Evolutionary conservation across 495 filamentous ascomycete species (phyloP), one percentile per base, ranked within the genome.

Genomic region (Aspergillus indologenus): DNA sequence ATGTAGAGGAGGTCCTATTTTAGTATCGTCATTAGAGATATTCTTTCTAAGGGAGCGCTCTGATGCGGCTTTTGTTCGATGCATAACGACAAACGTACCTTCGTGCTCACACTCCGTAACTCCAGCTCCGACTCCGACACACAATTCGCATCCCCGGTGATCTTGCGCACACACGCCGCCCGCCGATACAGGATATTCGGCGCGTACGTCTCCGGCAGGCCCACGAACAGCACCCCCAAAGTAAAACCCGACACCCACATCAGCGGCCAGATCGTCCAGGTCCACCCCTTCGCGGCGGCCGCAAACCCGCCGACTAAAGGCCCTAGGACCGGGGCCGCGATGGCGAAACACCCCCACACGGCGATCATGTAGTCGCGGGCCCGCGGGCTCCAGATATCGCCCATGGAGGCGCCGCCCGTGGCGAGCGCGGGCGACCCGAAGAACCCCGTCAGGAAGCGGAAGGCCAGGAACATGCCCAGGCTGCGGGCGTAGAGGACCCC

Each of bases 131-230:
- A 65, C 48, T 79, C 66, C 12, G 65, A 72, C n/a, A n/a, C n/a
- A 8, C 75, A 64, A 1, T 45, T 63, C 1, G 56, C 19, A 34
- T 77, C 69, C 0, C 75, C 72, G 0, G 74, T 79, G 8, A 71
- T 45, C 19, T 62, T 65, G 15, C 83, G 74, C 0, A 87, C 63
- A 9, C 84, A 77, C 11, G 66, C 60, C 5, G 84, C 83, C 5
- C 84, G 76, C 1, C 79, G 77, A 34, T 75, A 70, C 15, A 87
- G 74, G 62, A 87, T 85, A 63, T 82, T 85, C 0, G 76, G 71
- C 23, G 80, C 74, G 14, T 75, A 80, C 0, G 83, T 87, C 65
- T 87, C 84, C 0, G 83, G 84, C 0, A 86, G 66, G 45, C 75
- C 69, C 57, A 86, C 68, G 54, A 85, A 78, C 51, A 84, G 63